These are phyloP conservation scores for Mucor piriformis DNA, from an alignment of 371 early-diverging fungal genomes.

Conservation along the genomic window DNA sequence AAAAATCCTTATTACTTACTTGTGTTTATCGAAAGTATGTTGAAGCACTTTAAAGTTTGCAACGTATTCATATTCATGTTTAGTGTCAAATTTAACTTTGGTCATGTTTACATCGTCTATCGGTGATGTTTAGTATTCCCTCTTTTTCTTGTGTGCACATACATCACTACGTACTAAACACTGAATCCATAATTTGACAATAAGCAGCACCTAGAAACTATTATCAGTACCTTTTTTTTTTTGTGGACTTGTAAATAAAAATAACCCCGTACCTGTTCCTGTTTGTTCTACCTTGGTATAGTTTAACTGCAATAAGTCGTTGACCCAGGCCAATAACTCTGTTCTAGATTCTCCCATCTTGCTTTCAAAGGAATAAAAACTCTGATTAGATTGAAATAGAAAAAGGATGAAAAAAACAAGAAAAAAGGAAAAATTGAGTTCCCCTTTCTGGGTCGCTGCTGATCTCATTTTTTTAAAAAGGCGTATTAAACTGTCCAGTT, in stretches of 20 bases:
- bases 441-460: too few relatives aligned
- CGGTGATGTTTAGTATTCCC: neutral
- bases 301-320: constrained; percentile 82
- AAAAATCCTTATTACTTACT: constrained; percentile 48
- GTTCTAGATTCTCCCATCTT: constrained; percentile 80
- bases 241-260: neutral
- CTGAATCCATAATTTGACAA: constrained; percentile 90
- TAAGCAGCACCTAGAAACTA: constrained; percentile 73
- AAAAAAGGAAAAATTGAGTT: constrained; percentile 9
- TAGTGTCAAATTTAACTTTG: constrained; percentile 89
- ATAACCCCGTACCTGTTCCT: constrained; percentile 73
- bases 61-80: constrained; percentile 92
- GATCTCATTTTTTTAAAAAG: too few relatives aligned
- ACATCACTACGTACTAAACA: constrained; percentile 66
- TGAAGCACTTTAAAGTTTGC: constrained; percentile 91
- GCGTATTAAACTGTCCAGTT: too few relatives aligned
- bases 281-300: constrained; percentile 93
- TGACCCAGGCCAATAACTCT: constrained; percentile 90
- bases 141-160: neutral
- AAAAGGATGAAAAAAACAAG: neutral
- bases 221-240: neutral
- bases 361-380: neutral
- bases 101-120: constrained; percentile 73
- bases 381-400: neutral
- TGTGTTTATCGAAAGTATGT: constrained; percentile 79